Evolutionary conservation across 2,329 filamentous ascomycete genomes (phyloP).

Genomic region (Blastomyces percursus): DNA sequence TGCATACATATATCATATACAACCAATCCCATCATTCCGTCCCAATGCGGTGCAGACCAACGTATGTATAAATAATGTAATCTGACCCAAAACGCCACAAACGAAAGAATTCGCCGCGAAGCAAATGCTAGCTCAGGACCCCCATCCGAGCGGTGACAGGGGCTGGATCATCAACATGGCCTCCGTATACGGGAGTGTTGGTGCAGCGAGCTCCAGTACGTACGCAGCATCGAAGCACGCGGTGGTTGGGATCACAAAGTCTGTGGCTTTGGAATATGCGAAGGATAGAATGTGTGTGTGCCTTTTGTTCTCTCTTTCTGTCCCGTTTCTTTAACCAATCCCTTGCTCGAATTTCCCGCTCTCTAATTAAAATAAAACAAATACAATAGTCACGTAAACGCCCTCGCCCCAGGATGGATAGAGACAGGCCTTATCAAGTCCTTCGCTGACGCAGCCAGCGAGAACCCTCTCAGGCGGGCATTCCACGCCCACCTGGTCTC

Average conservation of each 20-base stretch:
- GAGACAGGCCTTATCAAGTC: conserved; percentile 20
- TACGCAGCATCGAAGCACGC: conserved; percentile 44
- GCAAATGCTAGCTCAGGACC: conserved; percentile 33
- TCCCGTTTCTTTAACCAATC: too few species aligned
- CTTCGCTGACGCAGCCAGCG: conserved; percentile 7
- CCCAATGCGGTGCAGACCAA: background rate
- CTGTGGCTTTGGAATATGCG: conserved; percentile 42
- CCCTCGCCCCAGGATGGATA: conserved; percentile 43
- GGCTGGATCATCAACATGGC: conserved; percentile 30
- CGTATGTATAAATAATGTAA: background rate
- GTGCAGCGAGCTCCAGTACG: conserved; percentile 13
- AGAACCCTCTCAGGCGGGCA: conserved; percentile 11
- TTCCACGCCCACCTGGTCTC: conserved; percentile 9
- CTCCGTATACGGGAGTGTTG: conserved; percentile 24
- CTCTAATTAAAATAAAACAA: background rate
- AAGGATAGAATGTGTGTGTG: conserved; percentile 29
- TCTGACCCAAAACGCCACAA: background rate
- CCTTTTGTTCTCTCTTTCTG: background rate
- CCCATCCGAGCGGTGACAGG: conserved; percentile 23
- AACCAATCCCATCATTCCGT: background rate
- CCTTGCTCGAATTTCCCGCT: background rate
- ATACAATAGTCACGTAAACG: conserved; percentile 36
- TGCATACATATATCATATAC: background rate
- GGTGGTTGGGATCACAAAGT: conserved; percentile 40
- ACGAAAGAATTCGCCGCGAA: conserved; percentile 24